Evolutionary conservation across 148 eudicot genomes (phyloP), one percentile per base, ranked within the genome.

Genomic region (Fallopia convolvulus): DNA sequence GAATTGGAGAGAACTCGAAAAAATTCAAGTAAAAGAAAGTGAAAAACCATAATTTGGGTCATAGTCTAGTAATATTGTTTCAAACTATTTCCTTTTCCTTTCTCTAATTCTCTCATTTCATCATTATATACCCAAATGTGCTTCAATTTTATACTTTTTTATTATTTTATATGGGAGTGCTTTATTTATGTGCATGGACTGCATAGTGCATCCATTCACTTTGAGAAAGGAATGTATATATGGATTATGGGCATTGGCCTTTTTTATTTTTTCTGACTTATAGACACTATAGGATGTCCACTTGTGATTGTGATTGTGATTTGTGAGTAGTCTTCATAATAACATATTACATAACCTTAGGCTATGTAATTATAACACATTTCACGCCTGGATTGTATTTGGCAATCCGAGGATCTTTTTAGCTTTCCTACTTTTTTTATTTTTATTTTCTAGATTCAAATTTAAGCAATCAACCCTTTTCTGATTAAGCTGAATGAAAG

Each of bases 241-340:
- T n/a, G 30, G 30, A 26, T 26, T 26, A 52, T 2, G 56, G 56
- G n/a, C 56, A 52, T 52, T 18, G 4, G n/a, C 56, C 9, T 11
- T 23, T 21, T 58, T 58, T 58, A 21, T 7, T 58, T 20, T 55
- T 55, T 55, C 60, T 55, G 17, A 18, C 39, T 30, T 55, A 23
- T 55, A 55, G 32, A 23, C 65, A 44, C 47, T 58, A 17, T 58
- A 58, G 65, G 12, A 58, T 20, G 65, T 11, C 30, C 65, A 20
- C 65, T 58, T 58, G 32, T 58, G 65, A 58, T 58, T 52, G 39
- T 36, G 39, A 36, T 36, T 44, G 56, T 52, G 56, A 52, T 17
- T 58, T 8, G 65, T 58, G 65, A 21, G 65, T 58, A 58, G 65
- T 58, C 32, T 58, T 58, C 65, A 58, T 58, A 20, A 58, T 58